Conservation (phyloP, 164 flowering plant species). For the Cinnamomum micranthum region DNA sequence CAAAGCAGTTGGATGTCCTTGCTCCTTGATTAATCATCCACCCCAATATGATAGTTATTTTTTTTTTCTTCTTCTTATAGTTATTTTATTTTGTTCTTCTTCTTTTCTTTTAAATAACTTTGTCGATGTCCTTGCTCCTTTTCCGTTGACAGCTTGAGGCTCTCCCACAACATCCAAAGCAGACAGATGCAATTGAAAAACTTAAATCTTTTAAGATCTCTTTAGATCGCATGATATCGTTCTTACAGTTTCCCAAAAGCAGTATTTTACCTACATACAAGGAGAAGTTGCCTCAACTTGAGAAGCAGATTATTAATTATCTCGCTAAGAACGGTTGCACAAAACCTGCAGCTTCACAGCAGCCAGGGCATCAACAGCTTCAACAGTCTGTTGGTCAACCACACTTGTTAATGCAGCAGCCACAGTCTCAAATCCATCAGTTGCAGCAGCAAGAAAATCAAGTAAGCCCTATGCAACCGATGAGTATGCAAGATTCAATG, state of each 20-base stretch:
- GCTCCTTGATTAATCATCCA: neutral
- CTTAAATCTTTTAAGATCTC: slow-evolving; percentile 40
- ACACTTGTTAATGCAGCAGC: slow-evolving; percentile 50
- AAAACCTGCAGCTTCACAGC: slow-evolving; percentile 42
- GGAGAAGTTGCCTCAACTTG: slow-evolving; percentile 55
- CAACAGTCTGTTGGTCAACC: slow-evolving; percentile 39
- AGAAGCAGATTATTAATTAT: slow-evolving; percentile 59
- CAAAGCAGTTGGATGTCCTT: too few species aligned
- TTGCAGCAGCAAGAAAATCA: slow-evolving; percentile 64
- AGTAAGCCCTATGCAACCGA: slow-evolving; percentile 62
- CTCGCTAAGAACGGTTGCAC: slow-evolving; percentile 45
- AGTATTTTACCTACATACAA: slow-evolving; percentile 31
- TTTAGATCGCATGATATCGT: slow-evolving; percentile 51
- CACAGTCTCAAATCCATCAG: slow-evolving; percentile 53
- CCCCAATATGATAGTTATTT: neutral
- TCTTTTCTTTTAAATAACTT: neutral
- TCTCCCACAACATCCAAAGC: slow-evolving; percentile 53
- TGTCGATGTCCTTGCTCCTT: neutral
- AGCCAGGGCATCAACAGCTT: slow-evolving; percentile 48
- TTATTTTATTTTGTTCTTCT: neutral
- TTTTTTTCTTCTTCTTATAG: neutral
- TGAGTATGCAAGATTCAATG: slow-evolving; percentile 42
- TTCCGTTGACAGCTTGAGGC: slow-evolving; percentile 49
- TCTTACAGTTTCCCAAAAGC: slow-evolving; percentile 46
- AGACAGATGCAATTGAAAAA: slow-evolving; percentile 54